Percentiles rank a stretch among this genome's conserved stretches.
Conservation (phyloP, 306 rosid species). For the Mimosa pudica region DNA sequence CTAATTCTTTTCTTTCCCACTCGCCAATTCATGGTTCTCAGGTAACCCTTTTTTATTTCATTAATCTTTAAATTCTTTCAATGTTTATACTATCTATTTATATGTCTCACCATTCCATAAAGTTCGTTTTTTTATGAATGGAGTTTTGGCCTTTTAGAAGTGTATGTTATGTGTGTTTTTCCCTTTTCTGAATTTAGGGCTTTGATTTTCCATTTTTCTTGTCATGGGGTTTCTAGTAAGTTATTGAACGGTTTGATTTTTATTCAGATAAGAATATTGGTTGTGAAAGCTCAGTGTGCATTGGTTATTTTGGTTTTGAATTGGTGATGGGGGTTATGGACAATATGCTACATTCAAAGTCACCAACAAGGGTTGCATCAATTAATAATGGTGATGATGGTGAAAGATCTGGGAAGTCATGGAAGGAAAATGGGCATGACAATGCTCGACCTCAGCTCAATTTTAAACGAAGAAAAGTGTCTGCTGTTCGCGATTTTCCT, state of each 20-base stretch:
- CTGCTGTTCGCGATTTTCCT: slow-evolving; percentile 80
- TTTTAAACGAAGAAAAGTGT: slow-evolving; percentile 56
- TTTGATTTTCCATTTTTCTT: background rate
- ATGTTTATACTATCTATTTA: background rate
- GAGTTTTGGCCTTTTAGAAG: background rate
- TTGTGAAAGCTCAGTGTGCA: slow-evolving; percentile 5
- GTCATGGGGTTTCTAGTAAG: too few relatives aligned
- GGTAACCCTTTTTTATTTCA: slow-evolving; percentile 5
- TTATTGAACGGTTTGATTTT: slow-evolving; percentile 8
- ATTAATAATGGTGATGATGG: slow-evolving; percentile 44
- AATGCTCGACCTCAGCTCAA: slow-evolving; percentile 24
- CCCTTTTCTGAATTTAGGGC: background rate
- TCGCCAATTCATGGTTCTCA: background rate
- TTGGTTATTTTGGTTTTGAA: slow-evolving; percentile 21
- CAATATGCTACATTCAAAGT: slow-evolving; percentile 38
- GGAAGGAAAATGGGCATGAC: slow-evolving; percentile 48
- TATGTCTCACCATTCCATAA: background rate
- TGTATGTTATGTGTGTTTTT: background rate
- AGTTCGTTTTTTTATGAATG: background rate
- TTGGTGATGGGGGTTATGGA: slow-evolving; percentile 44
- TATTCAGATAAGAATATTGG: slow-evolving; percentile 11
- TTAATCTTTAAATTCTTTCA: background rate
- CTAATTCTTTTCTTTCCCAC: background rate
- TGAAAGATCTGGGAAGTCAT: slow-evolving; percentile 39
- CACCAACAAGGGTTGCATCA: slow-evolving; percentile 37